phyloP scores from a whole-genome alignment of 202 grass and related monocot species.

The Thinopyrum obtusiflorum region DNA sequence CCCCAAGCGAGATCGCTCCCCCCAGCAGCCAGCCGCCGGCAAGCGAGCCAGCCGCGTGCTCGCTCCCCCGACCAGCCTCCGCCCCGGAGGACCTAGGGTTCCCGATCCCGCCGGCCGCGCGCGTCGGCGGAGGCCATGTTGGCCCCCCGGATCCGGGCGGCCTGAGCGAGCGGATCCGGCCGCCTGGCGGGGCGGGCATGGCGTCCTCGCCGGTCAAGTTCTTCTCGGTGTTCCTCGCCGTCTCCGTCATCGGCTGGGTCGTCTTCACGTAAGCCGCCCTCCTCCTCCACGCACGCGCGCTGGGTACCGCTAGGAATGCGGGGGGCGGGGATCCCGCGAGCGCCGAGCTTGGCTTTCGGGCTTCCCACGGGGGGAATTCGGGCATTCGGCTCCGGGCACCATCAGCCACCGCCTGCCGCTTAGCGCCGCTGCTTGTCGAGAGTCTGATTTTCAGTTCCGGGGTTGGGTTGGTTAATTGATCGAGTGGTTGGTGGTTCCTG shows the following conservation, averaged over 20 bases:
- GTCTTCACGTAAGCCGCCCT: slow-evolving; percentile 73
- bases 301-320: background rate
- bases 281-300: background rate
- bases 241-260: slow-evolving; percentile 88
- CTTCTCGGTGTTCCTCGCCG: slow-evolving; percentile 81
- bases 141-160: slow-evolving; percentile 47
- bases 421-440: background rate
- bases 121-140: slow-evolving; percentile 18
- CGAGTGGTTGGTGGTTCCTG: slow-evolving; percentile 5
- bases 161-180: slow-evolving; percentile 41
- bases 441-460: background rate
- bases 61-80: background rate
- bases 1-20: slow-evolving; percentile 29
- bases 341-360: background rate
- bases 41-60: background rate
- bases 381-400: slow-evolving; percentile 3
- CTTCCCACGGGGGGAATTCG: background rate
- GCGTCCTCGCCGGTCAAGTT: slow-evolving; percentile 98
- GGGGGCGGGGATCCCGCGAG: background rate
- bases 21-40: background rate
- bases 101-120: background rate
- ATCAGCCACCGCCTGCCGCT: background rate
- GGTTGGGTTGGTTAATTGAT: background rate
- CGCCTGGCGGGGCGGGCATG: slow-evolving; percentile 33
- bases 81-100: slow-evolving; percentile 29